Evolutionary conservation across 345 rosid species (phyloP).

Genomic region (Brassica nigra): DNA sequence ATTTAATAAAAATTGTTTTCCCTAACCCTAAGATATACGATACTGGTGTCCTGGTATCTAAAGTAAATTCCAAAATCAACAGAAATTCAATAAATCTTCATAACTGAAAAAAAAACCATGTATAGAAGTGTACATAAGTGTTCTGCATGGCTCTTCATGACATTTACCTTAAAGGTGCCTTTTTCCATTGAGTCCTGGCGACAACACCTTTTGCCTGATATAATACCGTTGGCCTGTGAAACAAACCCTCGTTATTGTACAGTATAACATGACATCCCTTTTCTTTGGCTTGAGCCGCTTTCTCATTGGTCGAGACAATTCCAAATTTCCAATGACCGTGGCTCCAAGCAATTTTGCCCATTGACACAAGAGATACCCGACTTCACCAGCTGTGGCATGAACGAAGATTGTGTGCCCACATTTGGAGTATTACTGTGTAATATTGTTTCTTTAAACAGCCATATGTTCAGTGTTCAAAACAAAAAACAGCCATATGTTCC

Average conservation of each 20-base stretch:
- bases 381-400: slow-evolving; percentile 95
- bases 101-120: slow-evolving; percentile 18
- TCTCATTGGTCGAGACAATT: slow-evolving; percentile 68
- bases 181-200: slow-evolving; percentile 83
- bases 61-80: no score
- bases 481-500: slow-evolving; percentile 5
- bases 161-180: slow-evolving; percentile 46
- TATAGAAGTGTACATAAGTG: not conserved
- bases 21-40: no score
- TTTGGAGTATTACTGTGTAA: slow-evolving; percentile 5
- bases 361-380: slow-evolving; percentile 87
- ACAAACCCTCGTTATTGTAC: slow-evolving; percentile 80
- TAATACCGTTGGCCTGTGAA: slow-evolving; percentile 67
- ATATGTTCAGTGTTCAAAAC: not conserved
- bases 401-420: slow-evolving; percentile 73
- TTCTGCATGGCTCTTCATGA: no score
- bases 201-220: slow-evolving; percentile 74
- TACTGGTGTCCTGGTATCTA: no score
- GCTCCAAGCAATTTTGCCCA: slow-evolving; percentile 92
- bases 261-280: slow-evolving; percentile 83
- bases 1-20: no score
- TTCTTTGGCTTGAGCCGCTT: slow-evolving; percentile 85
- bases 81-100: no score
- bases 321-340: slow-evolving; percentile 78
- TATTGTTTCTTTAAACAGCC: slow-evolving; percentile 4